Conservation (phyloP, 306 rosid genomes). For the Begonia fuchsioides region DNA sequence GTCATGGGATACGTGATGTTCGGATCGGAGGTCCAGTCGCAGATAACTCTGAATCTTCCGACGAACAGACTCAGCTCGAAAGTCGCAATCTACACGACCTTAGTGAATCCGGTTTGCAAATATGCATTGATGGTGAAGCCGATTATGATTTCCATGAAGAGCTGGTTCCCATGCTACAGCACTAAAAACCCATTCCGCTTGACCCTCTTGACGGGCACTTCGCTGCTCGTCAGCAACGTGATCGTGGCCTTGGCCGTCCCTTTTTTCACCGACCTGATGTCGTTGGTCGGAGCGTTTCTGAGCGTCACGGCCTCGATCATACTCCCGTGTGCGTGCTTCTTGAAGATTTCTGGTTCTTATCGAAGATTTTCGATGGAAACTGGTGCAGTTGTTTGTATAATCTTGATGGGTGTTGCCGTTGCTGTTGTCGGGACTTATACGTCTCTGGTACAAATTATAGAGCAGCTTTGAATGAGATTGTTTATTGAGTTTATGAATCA, state of each 20-base stretch:
- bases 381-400: slow-evolving; percentile 8
- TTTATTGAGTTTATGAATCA: too few relatives aligned
- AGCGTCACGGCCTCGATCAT: slow-evolving; percentile 47
- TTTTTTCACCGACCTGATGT: slow-evolving; percentile 38
- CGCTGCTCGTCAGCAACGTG: slow-evolving; percentile 30
- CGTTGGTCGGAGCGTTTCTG: slow-evolving; percentile 54
- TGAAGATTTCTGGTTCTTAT: slow-evolving; percentile 43
- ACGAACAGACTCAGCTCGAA: slow-evolving; percentile 33
- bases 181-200: slow-evolving; percentile 15
- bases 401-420: slow-evolving; percentile 21
- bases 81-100: slow-evolving; percentile 52
- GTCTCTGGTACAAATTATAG: slow-evolving; percentile 24
- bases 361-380: slow-evolving; percentile 19
- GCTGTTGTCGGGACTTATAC: slow-evolving; percentile 37
- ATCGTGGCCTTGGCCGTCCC: slow-evolving; percentile 35
- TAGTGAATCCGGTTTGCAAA: slow-evolving; percentile 58
- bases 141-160: slow-evolving; percentile 36
- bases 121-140: slow-evolving; percentile 67
- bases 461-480: not conserved
- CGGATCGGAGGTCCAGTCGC: slow-evolving; percentile 41
- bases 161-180: slow-evolving; percentile 13
- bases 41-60: slow-evolving; percentile 55
- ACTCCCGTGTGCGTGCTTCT: slow-evolving; percentile 54
- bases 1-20: slow-evolving; percentile 55
- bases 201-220: slow-evolving; percentile 17